Evolutionary conservation across 768 basidiomycete species (phyloP).

Genomic region (Lactarius trivialis): DNA sequence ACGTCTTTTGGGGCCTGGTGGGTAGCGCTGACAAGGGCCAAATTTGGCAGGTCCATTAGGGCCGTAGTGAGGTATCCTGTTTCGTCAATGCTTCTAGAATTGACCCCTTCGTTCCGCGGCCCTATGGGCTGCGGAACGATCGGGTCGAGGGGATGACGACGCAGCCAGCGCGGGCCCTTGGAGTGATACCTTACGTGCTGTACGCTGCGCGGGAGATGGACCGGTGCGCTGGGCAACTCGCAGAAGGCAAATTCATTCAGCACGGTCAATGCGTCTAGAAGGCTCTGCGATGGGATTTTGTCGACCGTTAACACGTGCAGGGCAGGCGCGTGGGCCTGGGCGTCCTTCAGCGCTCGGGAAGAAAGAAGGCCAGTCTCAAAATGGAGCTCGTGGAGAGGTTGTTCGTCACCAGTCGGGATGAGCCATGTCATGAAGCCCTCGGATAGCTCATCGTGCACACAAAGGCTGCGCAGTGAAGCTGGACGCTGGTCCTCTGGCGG

Average conservation of each 20-base stretch:
- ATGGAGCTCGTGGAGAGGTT: slow-evolving; percentile 17
- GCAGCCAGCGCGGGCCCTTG: neutral
- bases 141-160: neutral
- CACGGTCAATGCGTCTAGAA: slow-evolving; percentile 11
- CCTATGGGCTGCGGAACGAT: neutral
- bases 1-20: neutral
- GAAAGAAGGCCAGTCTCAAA: slow-evolving; percentile 4
- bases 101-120: neutral
- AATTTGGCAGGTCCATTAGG: slow-evolving; percentile 9
- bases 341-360: neutral
- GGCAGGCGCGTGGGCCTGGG: slow-evolving; percentile 1
- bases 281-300: slow-evolving; percentile 8
- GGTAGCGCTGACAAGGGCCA: slow-evolving; percentile 3
- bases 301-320: slow-evolving; percentile 14
- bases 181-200: slow-evolving; percentile 2
- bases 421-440: slow-evolving; percentile 15
- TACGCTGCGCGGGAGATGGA: slow-evolving; percentile 9
- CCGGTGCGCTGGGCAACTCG: neutral
- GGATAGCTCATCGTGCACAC: slow-evolving; percentile 5
- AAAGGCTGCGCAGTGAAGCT: slow-evolving; percentile 6
- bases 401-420: neutral
- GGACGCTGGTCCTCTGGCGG: slow-evolving; percentile 9
- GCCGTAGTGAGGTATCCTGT: slow-evolving; percentile 8
- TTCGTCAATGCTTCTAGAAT: neutral
- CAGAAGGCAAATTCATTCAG: slow-evolving; percentile 10